Base-by-base conservation (phyloP, 495 filamentous ascomycete species). In the Tuber calosporum region DNA sequence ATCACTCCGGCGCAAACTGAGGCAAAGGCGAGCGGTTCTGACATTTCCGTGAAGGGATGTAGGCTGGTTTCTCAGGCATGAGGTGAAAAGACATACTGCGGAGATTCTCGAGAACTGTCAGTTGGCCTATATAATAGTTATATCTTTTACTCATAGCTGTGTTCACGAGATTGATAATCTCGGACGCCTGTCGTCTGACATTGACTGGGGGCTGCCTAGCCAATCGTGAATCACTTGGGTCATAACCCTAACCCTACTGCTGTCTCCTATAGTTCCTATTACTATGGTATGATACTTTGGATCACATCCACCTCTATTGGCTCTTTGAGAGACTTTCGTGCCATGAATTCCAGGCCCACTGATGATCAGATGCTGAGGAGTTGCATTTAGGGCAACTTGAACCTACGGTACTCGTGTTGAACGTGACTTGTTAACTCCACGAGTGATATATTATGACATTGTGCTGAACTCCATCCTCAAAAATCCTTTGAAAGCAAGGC, bases 21-120 rank as follows among this genome's bases (percentile, higher is more conserved):
- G 9, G 73, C 36, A 8, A 78, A 68, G 8, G 76, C 76, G 3
- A 78, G 68, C 34, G 76, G 76, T 62, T 78, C 76, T 1, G 76
- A 70, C 76, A 78, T 77, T 40, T 30, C 43, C 15, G 53, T 15
- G 53, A 30, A 30, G 53, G 17, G 30, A 30, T 62, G 13, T 30
- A 30, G 53, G 9, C 4, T 15, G n/a, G 53, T 30, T 4, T 62
- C 53, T 62, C 11, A 30, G 26, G 53, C 11, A 13, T 4, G n/a
- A 4, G 53, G 9, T 17, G 53, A 30, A 62, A 30, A 30, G 26
- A 62, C n/a, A 30, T 58, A 15, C 15, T 30, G 8, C 5, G 17
- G 53, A 62, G 53, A 62, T 62, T 62, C 17, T n/a, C 6, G 9
- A n/a, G 45, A 26, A 53, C 26, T n/a, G 2, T 26, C 2, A n/a